Evolutionary conservation across 257 asterid genomes (phyloP).

Genomic region (Penstemon davidsonii): DNA sequence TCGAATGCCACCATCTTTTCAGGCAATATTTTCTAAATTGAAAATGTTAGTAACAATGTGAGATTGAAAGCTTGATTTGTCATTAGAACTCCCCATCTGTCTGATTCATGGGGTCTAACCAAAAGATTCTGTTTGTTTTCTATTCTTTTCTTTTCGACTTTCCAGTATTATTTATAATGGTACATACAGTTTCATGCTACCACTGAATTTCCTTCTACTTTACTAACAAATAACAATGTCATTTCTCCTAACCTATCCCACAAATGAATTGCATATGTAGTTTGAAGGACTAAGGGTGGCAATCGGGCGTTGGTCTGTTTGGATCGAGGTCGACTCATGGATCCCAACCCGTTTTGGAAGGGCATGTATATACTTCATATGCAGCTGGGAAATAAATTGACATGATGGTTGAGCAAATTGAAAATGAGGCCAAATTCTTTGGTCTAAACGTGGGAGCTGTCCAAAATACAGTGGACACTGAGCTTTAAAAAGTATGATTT

Average conservation of each 20-base stretch:
- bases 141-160: background rate
- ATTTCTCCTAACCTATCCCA: too few species aligned
- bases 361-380: conserved; percentile 25
- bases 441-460: too few species aligned
- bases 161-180: too few species aligned
- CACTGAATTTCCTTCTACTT: background rate
- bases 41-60: too few species aligned
- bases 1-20: too few species aligned
- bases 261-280: background rate
- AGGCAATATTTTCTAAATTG: too few species aligned
- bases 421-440: background rate
- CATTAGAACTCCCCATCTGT: too few species aligned
- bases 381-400: conserved; percentile 22
- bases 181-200: background rate
- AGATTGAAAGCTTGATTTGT: too few species aligned
- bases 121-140: background rate
- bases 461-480: background rate
- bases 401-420: background rate
- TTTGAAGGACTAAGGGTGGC: background rate
- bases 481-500: background rate
- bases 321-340: too few species aligned
- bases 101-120: background rate
- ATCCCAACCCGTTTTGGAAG: conserved; percentile 18
- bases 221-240: too few species aligned
- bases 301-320: background rate